Conservation (phyloP, 2,329 filamentous ascomycete species). For the Aureobasidium uvarum region DNA sequence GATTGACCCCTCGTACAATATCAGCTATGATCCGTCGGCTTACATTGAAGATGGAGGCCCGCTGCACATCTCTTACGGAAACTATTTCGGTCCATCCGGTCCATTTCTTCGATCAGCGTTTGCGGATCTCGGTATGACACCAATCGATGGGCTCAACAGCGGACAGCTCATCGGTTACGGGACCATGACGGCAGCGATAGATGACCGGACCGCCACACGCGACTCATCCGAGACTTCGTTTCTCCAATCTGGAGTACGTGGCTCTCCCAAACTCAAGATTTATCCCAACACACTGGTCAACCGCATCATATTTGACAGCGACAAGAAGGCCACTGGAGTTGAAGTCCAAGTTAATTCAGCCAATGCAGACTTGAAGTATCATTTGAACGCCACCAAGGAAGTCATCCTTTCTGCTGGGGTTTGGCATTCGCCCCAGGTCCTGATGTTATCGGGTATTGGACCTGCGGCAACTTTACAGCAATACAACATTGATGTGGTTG, state of each 20-base stretch:
- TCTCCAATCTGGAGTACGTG: no score
- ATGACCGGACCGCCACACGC: no score
- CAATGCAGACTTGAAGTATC: neutral
- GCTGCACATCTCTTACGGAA: neutral
- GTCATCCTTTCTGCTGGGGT: constrained; percentile 36
- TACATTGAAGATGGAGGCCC: neutral
- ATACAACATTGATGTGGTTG: constrained; percentile 27
- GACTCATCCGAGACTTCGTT: no score
- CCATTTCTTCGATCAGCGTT: no score
- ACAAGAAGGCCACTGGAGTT: neutral
- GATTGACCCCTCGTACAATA: no score
- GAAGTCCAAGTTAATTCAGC: no score
- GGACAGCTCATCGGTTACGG: neutral
- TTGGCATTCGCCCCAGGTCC: constrained; percentile 22
- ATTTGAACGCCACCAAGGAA: constrained; percentile 37
- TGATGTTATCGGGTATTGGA: constrained; percentile 37
- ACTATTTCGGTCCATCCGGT: neutral
- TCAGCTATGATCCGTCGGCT: neutral
- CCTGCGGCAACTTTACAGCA: constrained; percentile 19
- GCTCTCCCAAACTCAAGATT: no score
- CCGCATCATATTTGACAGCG: neutral
- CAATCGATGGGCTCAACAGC: neutral
- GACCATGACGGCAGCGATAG: neutral
- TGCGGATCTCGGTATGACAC: no score
- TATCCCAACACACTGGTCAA: neutral